Percentiles rank a stretch among this genome's conserved stretches.
phyloP scores from a whole-genome alignment of 78 protist species.

The Capsaspora owczarzaki region DNA sequence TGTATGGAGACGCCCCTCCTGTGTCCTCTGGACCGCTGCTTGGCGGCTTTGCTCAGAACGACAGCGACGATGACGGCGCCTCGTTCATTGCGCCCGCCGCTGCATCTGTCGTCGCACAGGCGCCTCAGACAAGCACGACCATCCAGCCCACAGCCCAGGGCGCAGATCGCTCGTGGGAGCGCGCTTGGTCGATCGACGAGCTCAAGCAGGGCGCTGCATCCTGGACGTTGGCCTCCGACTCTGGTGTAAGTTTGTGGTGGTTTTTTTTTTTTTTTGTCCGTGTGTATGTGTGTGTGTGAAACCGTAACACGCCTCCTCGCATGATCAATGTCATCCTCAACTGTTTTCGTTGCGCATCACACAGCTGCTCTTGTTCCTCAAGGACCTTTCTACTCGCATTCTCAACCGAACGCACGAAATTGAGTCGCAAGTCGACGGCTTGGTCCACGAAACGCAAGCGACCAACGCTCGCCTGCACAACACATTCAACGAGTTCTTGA shows the following conservation, averaged over 20 bases:
- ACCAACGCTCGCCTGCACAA: conserved; percentile 48
- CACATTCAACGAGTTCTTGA: conserved; percentile 57
- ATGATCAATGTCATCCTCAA: background rate
- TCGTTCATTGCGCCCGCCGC: too few relatives aligned
- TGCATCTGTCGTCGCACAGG: too few relatives aligned
- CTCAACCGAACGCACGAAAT: conserved; percentile 46
- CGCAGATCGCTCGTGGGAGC: too few relatives aligned
- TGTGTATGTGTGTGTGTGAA: background rate
- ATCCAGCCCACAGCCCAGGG: too few relatives aligned
- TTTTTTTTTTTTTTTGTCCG: background rate
- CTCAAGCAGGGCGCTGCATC: conserved; percentile 27
- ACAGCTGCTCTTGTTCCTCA: conserved; percentile 42
- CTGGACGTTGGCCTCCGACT: conserved; percentile 57
- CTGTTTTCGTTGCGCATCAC: background rate
- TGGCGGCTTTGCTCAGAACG: too few relatives aligned
- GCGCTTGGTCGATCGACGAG: conserved; percentile 43
- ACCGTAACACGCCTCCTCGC: background rate
- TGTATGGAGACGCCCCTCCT: too few relatives aligned
- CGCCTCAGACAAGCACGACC: too few relatives aligned
- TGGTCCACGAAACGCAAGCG: conserved; percentile 35
- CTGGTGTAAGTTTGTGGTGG: conserved; percentile 38
- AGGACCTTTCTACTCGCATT: conserved; percentile 38
- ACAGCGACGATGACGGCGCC: too few relatives aligned
- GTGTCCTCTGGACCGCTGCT: too few relatives aligned
- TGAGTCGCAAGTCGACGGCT: conserved; percentile 42